These are phyloP conservation scores for Shiraia sp. DNA, from an alignment of 2,329 filamentous ascomycete genomes.

Conservation along the genomic window DNA sequence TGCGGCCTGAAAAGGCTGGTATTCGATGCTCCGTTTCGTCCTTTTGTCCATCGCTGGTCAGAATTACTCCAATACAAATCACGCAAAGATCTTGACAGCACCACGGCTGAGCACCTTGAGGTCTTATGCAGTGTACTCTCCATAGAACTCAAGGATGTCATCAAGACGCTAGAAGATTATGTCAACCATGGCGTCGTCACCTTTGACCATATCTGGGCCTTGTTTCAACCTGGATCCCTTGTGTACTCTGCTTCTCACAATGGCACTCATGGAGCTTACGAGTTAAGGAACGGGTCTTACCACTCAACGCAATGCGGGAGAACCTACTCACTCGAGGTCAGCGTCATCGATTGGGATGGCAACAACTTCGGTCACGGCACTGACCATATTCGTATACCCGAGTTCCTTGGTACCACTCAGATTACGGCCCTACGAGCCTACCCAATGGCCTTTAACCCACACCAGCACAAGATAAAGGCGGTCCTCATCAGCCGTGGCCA, in stretches of 20 bases:
- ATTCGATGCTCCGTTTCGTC: slow-evolving; percentile 64
- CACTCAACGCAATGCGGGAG: slow-evolving; percentile 24
- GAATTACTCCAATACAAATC: slow-evolving; percentile 26
- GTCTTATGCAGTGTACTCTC: slow-evolving; percentile 43
- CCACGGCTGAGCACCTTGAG: slow-evolving; percentile 40
- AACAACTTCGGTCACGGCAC: slow-evolving; percentile 28
- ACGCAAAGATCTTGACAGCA: slow-evolving; percentile 19
- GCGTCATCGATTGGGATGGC: slow-evolving; percentile 41
- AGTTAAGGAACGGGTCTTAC: slow-evolving; percentile 22
- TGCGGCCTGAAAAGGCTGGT: slow-evolving; percentile 63
- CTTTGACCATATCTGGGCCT: slow-evolving; percentile 49
- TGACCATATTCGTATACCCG: slow-evolving; percentile 23
- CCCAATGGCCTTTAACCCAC: slow-evolving; percentile 77
- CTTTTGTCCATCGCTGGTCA: slow-evolving; percentile 68
- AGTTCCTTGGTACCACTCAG: slow-evolving; percentile 76
- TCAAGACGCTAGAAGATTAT: slow-evolving; percentile 45
- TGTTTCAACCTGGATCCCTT: slow-evolving; percentile 44
- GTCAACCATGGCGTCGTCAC: slow-evolving; percentile 41
- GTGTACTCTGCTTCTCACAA: slow-evolving; percentile 28
- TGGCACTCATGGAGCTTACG: slow-evolving; percentile 22
- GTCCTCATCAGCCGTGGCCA: slow-evolving; percentile 77
- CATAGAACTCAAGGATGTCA: slow-evolving; percentile 44
- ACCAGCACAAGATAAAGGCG: slow-evolving; percentile 64
- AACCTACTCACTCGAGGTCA: slow-evolving; percentile 23
- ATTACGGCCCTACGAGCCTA: slow-evolving; percentile 77